Base-by-base conservation (phyloP, 371 early-diverging fungal species). In the Apophysomyces elegans region DNA sequence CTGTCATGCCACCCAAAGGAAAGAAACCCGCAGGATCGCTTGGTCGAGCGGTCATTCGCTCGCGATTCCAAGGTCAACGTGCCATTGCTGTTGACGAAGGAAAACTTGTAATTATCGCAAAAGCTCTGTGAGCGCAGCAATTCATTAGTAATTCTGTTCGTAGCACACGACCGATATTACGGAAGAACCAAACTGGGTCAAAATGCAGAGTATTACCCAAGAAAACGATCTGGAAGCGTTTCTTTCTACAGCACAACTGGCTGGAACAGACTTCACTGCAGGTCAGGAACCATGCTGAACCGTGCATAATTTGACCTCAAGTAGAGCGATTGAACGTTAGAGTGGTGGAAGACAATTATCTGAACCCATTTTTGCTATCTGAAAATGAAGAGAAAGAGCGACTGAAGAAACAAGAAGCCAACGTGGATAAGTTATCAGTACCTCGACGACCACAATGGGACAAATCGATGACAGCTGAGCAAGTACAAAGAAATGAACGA, bases 191-290 rank as follows among this genome's bases (percentile, higher is more conserved):
- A 87, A 87, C 46, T 94, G 95, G 94, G 86, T 88, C 32, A 90
- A 91, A 65, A 90, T 97, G 84, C 94, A 94, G 77, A 96, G 97
- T 65, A 91, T 99, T 66, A 98, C 98, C 16, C 93, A 97, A 72
- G 96, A 99, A 74, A 92, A 95, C 56, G 97, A 99, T 84, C 84
- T 99, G 7, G 97, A 98, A 56, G 96, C 93, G 36, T 97, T 99
- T 75, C 82, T 99, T 69, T 89, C 86, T 69, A 95, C 96, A n/a
- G 99, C 99, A 5, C 90, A 93, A 63, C 84, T 98, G 65, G 96
- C 96, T 5, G 98, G 93, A 50, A 96, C 96, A 26, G 96, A 96
- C 66, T 99, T 99, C 73, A 94, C 96, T 12, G 97, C 98, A 59
- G 94, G 92, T 86, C 75, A 68, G 61, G 5, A 56, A 58, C 12